Conservation (phyloP, 257 asterid genomes). For the Lithospermum erythrorhizon region DNA sequence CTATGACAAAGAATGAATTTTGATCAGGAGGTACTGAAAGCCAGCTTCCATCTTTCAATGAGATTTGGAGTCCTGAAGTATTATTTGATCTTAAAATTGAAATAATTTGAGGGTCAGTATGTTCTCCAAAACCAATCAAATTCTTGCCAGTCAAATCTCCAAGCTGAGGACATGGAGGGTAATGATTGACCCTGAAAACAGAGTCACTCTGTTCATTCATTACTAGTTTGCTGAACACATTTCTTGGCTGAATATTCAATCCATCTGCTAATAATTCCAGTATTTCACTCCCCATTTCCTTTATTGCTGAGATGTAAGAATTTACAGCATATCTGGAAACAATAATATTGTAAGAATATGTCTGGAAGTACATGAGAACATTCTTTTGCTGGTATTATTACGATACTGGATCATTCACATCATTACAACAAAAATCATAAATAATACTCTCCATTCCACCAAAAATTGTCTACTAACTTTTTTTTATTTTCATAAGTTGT, state of each 20-base stretch:
- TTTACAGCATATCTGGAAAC: conserved; percentile 21
- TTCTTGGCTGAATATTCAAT: conserved; percentile 18
- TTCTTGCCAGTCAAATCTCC: conserved; percentile 21
- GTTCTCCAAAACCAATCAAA: conserved; percentile 67
- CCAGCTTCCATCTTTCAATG: conserved; percentile 55
- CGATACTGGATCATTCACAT: too few species aligned
- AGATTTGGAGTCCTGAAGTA: conserved; percentile 62
- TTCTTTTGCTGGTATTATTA: too few species aligned
- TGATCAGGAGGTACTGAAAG: conserved; percentile 68
- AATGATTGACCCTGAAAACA: conserved; percentile 39
- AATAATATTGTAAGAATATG: neutral
- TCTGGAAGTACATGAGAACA: too few species aligned
- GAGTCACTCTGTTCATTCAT: conserved; percentile 37
- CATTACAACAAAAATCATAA: too few species aligned
- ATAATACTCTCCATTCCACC: too few species aligned
- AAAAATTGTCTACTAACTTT: too few species aligned
- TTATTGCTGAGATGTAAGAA: conserved; percentile 21
- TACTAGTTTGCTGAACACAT: conserved; percentile 25
- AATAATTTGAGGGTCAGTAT: conserved; percentile 83
- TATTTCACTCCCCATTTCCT: conserved; percentile 30
- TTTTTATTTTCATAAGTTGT: too few species aligned
- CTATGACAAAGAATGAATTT: conserved; percentile 61
- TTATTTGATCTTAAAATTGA: conserved; percentile 74
- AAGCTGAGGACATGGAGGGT: conserved; percentile 47
- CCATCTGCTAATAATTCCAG: conserved; percentile 32